Conservation (phyloP, 2,329 filamentous ascomycete genomes). For the Pseudogymnoascus sp. region DNA sequence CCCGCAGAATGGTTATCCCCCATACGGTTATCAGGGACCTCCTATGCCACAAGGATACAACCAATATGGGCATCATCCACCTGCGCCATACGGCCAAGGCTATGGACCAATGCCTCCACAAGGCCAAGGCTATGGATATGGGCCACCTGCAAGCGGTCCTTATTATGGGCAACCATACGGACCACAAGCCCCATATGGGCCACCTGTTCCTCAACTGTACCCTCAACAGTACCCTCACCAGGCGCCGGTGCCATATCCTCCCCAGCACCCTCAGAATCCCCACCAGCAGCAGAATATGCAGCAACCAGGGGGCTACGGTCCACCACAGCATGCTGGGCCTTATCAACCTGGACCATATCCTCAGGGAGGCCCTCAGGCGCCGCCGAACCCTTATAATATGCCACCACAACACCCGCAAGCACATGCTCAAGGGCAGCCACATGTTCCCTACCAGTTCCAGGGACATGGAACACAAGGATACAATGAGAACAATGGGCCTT, state of each 20-base stretch:
- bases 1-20: conserved; percentile 13
- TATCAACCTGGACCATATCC: neutral
- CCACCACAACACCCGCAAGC: conserved; percentile 12
- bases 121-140: neutral
- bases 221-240: conserved; percentile 19
- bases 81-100: neutral
- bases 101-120: neutral
- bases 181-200: conserved; percentile 13
- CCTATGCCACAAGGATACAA: neutral
- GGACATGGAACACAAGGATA: neutral
- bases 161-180: conserved; percentile 16
- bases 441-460: neutral
- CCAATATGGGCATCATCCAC: conserved; percentile 1
- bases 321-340: conserved; percentile 10
- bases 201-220: conserved; percentile 17
- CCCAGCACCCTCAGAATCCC: conserved; percentile 10
- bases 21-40: neutral
- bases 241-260: conserved; percentile 18
- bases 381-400: conserved; percentile 6
- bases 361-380: conserved; percentile 5
- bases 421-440: conserved; percentile 10
- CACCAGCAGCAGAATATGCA: conserved; percentile 16
- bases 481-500: neutral
- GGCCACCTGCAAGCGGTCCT: neutral
- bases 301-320: conserved; percentile 13